These are phyloP conservation scores for Boletus vermiculosoides DNA, from an alignment of 768 basidiomycete genomes.

Conservation along the genomic window DNA sequence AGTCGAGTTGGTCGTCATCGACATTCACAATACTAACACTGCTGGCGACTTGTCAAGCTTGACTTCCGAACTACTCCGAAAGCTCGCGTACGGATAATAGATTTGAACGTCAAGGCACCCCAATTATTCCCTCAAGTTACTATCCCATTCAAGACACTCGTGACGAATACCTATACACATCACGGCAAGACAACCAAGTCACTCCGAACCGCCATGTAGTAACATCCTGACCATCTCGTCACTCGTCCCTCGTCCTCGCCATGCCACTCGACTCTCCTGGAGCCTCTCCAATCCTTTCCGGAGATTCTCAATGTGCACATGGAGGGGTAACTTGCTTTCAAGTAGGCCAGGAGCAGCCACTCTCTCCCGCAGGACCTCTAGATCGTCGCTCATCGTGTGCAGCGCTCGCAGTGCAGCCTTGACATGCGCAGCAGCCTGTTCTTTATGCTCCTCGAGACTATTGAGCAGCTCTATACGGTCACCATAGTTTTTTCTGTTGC, in stretches of 20 bases:
- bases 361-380: constrained; percentile 73
- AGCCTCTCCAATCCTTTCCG: too few species aligned
- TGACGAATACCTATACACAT: too few species aligned
- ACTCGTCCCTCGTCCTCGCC: constrained; percentile 49
- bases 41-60: too few species aligned
- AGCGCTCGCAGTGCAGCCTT: constrained; percentile 60
- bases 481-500: constrained; percentile 54
- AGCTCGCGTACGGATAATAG: too few species aligned
- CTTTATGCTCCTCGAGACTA: constrained; percentile 55
- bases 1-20: too few species aligned
- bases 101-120: too few species aligned
- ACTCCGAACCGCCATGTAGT: constrained; percentile 14
- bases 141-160: not conserved
- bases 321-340: constrained; percentile 59
- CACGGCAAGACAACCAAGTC: not conserved
- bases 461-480: constrained; percentile 52
- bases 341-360: constrained; percentile 66
- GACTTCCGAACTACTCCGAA: too few species aligned
- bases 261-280: constrained; percentile 45
- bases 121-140: not conserved
- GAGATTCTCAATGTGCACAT: constrained; percentile 60
- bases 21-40: too few species aligned
- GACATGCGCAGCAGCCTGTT: constrained; percentile 65
- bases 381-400: constrained; percentile 63
- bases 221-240: constrained; percentile 30